Conservation (phyloP, 1,139 yeast species). For the Candida dubliniensis region DNA sequence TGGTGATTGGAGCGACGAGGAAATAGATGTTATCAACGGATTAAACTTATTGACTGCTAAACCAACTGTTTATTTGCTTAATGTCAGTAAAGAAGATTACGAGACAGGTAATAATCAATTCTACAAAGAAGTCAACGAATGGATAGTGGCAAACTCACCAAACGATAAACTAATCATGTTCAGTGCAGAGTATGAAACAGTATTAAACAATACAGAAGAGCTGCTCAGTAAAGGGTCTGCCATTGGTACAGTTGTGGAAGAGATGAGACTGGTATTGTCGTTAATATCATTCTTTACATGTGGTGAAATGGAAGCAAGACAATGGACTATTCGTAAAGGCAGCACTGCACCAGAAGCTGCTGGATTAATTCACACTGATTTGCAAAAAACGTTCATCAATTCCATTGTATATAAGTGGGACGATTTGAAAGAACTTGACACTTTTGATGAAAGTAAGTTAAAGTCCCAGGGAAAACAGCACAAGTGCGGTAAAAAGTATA, state of each 20-base stretch:
- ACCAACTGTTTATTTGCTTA: slow-evolving; percentile 63
- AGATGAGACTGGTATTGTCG: slow-evolving; percentile 67
- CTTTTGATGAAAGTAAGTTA: slow-evolving; percentile 43
- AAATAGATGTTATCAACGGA: slow-evolving; percentile 55
- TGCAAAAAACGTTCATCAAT: slow-evolving; percentile 77
- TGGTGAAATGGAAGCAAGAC: slow-evolving; percentile 86
- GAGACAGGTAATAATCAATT: slow-evolving; percentile 46
- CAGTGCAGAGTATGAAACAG: slow-evolving; percentile 60
- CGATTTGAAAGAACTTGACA: slow-evolving; percentile 48
- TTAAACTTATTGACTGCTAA: slow-evolving; percentile 69
- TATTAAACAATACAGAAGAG: slow-evolving; percentile 26
- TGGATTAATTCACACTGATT: slow-evolving; percentile 87
- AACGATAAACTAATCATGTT: slow-evolving; percentile 55
- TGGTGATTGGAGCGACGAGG: slow-evolving; percentile 46
- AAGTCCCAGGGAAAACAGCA: slow-evolving; percentile 52
- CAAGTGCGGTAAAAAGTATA: slow-evolving; percentile 69
- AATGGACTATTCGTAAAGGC: slow-evolving; percentile 84
- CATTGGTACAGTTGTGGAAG: slow-evolving; percentile 47
- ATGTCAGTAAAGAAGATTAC: slow-evolving; percentile 60
- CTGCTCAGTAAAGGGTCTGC: slow-evolving; percentile 30
- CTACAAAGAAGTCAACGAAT: slow-evolving; percentile 39
- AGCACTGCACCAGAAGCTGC: slow-evolving; percentile 91
- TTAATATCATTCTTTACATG: slow-evolving; percentile 88
- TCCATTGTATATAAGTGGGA: slow-evolving; percentile 86
- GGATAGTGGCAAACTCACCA: slow-evolving; percentile 59